Evolutionary conservation across 768 basidiomycete genomes (phyloP), one percentile per base, ranked within the genome.

Genomic region (Tylopilus sp.): DNA sequence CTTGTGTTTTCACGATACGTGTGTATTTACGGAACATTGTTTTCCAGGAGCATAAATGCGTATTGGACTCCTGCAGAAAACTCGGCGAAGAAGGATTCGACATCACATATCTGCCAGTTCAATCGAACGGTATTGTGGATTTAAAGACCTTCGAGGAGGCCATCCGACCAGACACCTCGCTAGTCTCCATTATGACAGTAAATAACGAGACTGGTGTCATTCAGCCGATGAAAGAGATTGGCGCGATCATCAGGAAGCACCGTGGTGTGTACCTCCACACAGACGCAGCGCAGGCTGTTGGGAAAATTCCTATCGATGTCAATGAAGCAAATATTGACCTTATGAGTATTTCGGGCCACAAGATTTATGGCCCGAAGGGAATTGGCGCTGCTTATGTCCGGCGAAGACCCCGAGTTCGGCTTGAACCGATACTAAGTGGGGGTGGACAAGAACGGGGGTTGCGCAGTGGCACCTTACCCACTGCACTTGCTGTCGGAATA

Each of bases 121-220:
- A 91, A 62, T 69, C 78, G 24, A 92, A 93, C 67, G 97, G 97
- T 14, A 65, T 97, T 44, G 74, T 99, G 55, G 81, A 83, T 28
- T 75, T 99, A 48, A 76, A 84, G 17, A 84, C 83, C 10, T 83
- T 99, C 29, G 90, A 93, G 64, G 82, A 79, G 1, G 88, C 94
- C 33, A 93, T 99, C 53, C 85, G 92, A 29, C 93, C 94, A 10
- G 92, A 94, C 55, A 94, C 92, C 13, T 90, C 89, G 1, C 75
- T 98, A n/a, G 85, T 99, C 41, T 96, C 94, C 13, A 86, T 99
- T 68, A 99, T 99, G 97, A 83, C 90, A 17, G 97, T 99, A 54
- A 99, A 99, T 76, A 99, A 99, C 72, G 97, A 99, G 74, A 98
- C 94, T 5, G 97, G 97, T 22, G 95, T 98, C 58, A 97, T 99